phyloP scores from a whole-genome alignment of 306 rosid genomes.

The Cucurbita argyrosperma region DNA sequence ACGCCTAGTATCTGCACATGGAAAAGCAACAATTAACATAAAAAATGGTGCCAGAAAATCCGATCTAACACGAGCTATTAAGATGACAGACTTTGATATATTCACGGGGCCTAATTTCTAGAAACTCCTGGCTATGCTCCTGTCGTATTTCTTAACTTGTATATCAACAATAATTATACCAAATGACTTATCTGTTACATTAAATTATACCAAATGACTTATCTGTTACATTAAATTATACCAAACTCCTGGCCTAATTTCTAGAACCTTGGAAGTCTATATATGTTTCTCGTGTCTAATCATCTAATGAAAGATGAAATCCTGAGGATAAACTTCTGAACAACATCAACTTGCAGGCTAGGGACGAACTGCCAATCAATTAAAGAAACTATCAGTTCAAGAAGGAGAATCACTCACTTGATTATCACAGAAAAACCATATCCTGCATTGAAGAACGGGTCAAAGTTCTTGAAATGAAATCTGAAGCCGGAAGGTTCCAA shows the following conservation, averaged over 20 bases:
- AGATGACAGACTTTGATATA: background rate
- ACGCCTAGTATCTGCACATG: constrained; percentile 53
- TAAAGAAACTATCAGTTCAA: background rate
- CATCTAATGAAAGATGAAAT: background rate
- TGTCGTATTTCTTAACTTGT: background rate
- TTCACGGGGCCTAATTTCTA: background rate
- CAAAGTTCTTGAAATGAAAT: constrained; percentile 47
- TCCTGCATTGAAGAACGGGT: constrained; percentile 59
- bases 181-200: background rate
- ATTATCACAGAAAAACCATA: constrained; percentile 55
- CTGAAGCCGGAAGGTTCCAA: constrained; percentile 90
- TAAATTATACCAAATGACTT: background rate
- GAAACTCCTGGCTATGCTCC: background rate
- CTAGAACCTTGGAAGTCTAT: background rate
- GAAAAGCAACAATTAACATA: background rate
- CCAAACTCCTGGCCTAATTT: too few species aligned
- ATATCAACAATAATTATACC: background rate
- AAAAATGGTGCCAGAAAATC: background rate
- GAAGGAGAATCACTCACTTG: constrained; percentile 39
- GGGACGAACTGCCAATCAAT: background rate
- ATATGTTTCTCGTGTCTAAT: background rate
- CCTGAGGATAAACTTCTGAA: background rate
- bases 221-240: background rate
- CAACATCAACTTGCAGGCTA: background rate
- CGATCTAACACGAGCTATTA: background rate